Conservation (phyloP, 163 green algal genomes). For the Chlamydomonas reinhardtii region DNA sequence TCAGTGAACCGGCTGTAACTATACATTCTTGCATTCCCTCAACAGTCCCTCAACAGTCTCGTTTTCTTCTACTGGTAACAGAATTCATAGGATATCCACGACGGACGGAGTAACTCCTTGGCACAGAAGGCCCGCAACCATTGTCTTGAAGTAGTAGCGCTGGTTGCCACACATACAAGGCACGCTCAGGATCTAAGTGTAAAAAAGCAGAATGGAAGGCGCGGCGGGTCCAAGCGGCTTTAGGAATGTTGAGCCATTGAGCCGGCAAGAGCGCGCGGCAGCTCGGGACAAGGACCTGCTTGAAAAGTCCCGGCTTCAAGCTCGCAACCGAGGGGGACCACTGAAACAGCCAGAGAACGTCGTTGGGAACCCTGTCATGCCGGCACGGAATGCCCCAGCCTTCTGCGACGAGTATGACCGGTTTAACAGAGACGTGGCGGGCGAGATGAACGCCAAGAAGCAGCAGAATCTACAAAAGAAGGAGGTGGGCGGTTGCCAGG, state of each 20-base stretch:
- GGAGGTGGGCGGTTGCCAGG: slow-evolving; percentile 19
- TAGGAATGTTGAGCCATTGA: slow-evolving; percentile 32
- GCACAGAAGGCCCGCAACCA: too few species aligned
- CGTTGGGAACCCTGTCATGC: slow-evolving; percentile 2
- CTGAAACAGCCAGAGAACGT: not conserved
- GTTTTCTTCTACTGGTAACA: too few species aligned
- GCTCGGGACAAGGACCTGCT: slow-evolving; percentile 30
- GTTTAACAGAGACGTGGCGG: slow-evolving; percentile 43
- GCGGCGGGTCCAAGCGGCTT: slow-evolving; percentile 5
- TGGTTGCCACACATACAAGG: too few species aligned
- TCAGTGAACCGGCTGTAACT: too few species aligned
- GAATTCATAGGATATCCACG: too few species aligned
- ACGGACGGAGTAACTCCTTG: too few species aligned
- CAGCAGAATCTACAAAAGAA: slow-evolving; percentile 36
- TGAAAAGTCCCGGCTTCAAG: slow-evolving; percentile 36
- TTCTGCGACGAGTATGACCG: slow-evolving; percentile 46
- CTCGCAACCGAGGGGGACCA: not conserved
- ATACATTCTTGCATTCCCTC: too few species aligned
- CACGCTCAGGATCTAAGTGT: too few species aligned
- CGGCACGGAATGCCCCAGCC: not conserved
- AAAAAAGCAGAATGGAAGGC: not conserved
- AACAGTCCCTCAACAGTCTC: too few species aligned
- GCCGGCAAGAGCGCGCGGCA: slow-evolving; percentile 23
- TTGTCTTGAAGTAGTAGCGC: too few species aligned
- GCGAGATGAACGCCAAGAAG: slow-evolving; percentile 15